A percentile compares a stretch with the other conserved stretches of the same genome.
phyloP scores from a whole-genome alignment of 1,284 basidiomycete species.

The Kalmanozyma brasiliensis region DNA sequence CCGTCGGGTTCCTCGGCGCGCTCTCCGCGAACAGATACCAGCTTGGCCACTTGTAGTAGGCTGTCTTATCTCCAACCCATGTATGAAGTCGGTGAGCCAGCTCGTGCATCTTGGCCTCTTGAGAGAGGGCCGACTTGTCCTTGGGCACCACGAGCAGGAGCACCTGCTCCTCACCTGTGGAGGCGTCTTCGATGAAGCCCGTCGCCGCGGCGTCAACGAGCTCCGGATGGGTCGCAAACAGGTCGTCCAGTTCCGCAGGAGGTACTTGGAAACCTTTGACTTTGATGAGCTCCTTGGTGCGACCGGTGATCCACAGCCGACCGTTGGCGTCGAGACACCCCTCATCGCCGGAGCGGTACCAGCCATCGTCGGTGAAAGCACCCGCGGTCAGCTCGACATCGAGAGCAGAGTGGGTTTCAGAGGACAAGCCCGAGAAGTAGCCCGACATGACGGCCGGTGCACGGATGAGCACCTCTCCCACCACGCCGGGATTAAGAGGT shows the following conservation, averaged over 20 bases:
- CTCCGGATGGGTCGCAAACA: constrained; percentile 42
- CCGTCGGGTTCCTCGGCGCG: constrained; percentile 38
- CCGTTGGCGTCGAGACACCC: constrained; percentile 52
- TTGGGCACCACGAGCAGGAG: constrained; percentile 41
- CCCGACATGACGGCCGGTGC: constrained; percentile 51
- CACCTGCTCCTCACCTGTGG: constrained; percentile 40
- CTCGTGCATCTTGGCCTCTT: constrained; percentile 27
- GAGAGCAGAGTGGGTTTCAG: constrained; percentile 47
- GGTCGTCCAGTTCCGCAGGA: constrained; percentile 54
- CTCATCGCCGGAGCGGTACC: constrained; percentile 55
- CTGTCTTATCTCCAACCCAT: constrained; percentile 44
- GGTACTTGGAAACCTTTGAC: constrained; percentile 59
- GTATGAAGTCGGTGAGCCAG: constrained; percentile 27
- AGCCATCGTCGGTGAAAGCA: constrained; percentile 53
- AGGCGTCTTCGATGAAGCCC: constrained; percentile 24
- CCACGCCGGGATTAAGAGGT: constrained; percentile 37
- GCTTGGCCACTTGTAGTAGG: constrained; percentile 54
- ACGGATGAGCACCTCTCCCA: constrained; percentile 52
- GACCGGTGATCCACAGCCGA: constrained; percentile 57
- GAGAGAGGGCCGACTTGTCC: constrained; percentile 21
- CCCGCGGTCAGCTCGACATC: constrained; percentile 32
- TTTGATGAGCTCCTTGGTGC: constrained; percentile 57
- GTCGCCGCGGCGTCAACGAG: constrained; percentile 46
- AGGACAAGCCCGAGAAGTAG: constrained; percentile 52
- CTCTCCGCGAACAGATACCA: constrained; percentile 34